Evolutionary conservation across 192 early-diverging fungal genomes (phyloP).

Genomic region (Coemansia sp.): DNA sequence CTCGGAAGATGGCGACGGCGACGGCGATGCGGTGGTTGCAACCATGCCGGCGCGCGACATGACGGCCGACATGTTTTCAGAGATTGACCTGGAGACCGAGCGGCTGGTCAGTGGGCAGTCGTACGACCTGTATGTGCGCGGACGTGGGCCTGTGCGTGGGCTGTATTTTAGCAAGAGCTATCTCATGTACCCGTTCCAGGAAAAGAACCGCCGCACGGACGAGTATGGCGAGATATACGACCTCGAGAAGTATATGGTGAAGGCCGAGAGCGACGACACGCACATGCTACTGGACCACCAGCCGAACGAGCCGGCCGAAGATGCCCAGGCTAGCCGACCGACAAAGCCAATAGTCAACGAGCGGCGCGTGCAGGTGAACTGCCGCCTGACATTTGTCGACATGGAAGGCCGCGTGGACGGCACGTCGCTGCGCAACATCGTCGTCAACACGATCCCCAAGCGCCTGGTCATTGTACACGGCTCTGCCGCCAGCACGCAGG

Average conservation of each 20-base stretch:
- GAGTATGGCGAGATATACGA: slow-evolving; percentile 88
- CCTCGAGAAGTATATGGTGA: slow-evolving; percentile 51
- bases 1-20: no score
- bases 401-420: slow-evolving; percentile 89
- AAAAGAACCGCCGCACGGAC: slow-evolving; percentile 77
- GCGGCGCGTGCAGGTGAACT: slow-evolving; percentile 57
- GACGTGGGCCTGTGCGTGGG: slow-evolving; percentile 61
- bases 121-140: slow-evolving; percentile 83
- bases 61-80: slow-evolving; percentile 30
- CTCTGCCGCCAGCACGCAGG: slow-evolving; percentile 58
- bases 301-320: slow-evolving; percentile 13
- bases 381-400: slow-evolving; percentile 80
- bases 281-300: slow-evolving; percentile 9
- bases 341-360: slow-evolving; percentile 71
- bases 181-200: slow-evolving; percentile 83
- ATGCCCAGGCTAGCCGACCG: slow-evolving; percentile 46
- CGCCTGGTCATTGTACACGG: slow-evolving; percentile 79
- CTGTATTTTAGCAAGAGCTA: slow-evolving; percentile 74
- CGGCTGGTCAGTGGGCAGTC: slow-evolving; percentile 48
- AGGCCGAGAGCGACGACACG: slow-evolving; percentile 30
- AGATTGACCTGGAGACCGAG: slow-evolving; percentile 49
- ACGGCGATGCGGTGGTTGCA: slow-evolving; percentile 18
- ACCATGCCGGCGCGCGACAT: slow-evolving; percentile 53
- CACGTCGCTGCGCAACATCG: slow-evolving; percentile 76
- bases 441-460: slow-evolving; percentile 49